Evolutionary conservation across 2,329 filamentous ascomycete species (phyloP), one percentile per base, ranked within the genome.

Genomic region (Botrytis deweyae): DNA sequence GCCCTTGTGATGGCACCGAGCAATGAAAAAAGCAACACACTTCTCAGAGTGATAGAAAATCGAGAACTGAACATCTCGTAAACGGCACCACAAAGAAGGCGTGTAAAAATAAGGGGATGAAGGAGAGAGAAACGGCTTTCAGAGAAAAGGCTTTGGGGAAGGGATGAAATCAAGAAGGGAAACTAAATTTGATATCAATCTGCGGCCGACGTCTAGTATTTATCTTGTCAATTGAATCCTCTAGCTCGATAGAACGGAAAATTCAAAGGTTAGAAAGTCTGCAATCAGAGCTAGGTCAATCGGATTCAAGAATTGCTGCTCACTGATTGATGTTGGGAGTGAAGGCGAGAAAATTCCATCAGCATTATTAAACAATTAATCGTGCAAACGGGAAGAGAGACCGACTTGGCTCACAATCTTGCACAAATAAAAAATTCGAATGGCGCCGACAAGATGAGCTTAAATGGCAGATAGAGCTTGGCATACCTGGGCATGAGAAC

Each of bases 401-500:
- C 36, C 61, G 36, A 63, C 36, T 63, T 63, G 61, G 61, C 61
- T 63, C 36, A 18, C 22, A 63, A 8, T 22, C 3, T n/a, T 18
- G 12, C 25, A 40, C 22, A 40, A 18, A n/a, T n/a, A 9, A 25
- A 40, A 22, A 63, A 40, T 40, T n/a, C 36, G 36, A 62, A 62
- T 62, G 36, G 36, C 38, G 36, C 38, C 22, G 59, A 62, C 59
- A n/a, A n/a, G 59, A 40, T n/a, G 61, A n/a, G 61, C 61, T 40
- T 63, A 18, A 22, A 63, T 63, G 61, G 61, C 14, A n/a, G 61
- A 40, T n/a, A 3, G 22, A n/a, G 25, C 61, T 63, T 63, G 61
- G 61, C 61, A 63, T 63, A 40, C 36, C 61, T 63, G 36, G 61
- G 61, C 61, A 63, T 40, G 61, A 40, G 61, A 63, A 63, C 61